Percentiles rank a stretch among this genome's conserved stretches.
These are phyloP conservation scores for Actinidia arguta DNA, from an alignment of 179 eudicot species.

Conservation along the genomic window DNA sequence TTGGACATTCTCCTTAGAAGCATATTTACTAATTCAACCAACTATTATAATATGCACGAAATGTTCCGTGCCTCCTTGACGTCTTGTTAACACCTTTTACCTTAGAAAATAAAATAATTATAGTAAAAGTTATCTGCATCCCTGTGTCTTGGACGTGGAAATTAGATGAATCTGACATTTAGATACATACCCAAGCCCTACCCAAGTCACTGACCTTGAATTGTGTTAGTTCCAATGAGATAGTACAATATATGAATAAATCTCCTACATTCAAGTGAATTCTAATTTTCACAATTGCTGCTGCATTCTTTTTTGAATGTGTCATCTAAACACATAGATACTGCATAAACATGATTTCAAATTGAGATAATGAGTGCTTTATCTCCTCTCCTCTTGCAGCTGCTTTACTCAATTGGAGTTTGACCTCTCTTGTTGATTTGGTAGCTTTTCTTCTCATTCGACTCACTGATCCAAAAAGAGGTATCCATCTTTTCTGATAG, in stretches of 20 bases:
- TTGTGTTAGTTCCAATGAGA: not conserved
- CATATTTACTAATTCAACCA: too few species aligned
- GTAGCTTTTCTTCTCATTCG: slow-evolving; percentile 75
- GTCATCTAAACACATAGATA: not conserved
- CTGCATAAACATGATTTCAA: not conserved
- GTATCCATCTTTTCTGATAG: slow-evolving; percentile 31
- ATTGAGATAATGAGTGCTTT: slow-evolving; percentile 19
- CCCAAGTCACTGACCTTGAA: too few species aligned
- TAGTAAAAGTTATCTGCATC: too few species aligned
- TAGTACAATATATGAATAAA: not conserved
- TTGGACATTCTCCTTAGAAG: too few species aligned
- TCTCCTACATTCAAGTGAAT: not conserved
- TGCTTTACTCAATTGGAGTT: slow-evolving; percentile 88
- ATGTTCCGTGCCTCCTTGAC: too few species aligned
- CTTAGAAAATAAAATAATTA: too few species aligned
- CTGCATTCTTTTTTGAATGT: slow-evolving; percentile 3
- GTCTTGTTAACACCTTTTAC: too few species aligned
- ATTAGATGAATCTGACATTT: too few species aligned
- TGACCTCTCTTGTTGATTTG: slow-evolving; percentile 78
- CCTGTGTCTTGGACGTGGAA: too few species aligned
- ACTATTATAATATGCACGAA: too few species aligned
- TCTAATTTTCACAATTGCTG: not conserved
- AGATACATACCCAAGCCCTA: too few species aligned
- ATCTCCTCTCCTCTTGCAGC: slow-evolving; percentile 54
- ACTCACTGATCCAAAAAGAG: slow-evolving; percentile 68